These are phyloP conservation scores for Penicillium capsulatum DNA, from an alignment of 2,329 filamentous ascomycete genomes.

Conservation along the genomic window DNA sequence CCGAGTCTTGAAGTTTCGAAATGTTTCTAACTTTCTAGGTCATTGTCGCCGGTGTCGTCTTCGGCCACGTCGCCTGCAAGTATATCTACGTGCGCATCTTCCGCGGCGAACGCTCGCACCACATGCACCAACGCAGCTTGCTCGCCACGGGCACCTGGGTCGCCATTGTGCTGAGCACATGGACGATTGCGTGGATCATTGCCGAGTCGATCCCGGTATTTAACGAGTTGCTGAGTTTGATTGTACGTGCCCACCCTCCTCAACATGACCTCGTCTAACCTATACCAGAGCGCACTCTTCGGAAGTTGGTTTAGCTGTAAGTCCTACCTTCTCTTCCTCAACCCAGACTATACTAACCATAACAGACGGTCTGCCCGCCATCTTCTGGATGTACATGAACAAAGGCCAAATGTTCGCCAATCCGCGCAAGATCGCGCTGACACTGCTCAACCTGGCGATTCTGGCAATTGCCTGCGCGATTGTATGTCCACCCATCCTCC, in stretches of 20 bases:
- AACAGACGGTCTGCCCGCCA: constrained; percentile 27
- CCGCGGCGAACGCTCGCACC: constrained; percentile 48
- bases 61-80: constrained; percentile 61
- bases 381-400: constrained; percentile 50
- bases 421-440: constrained; percentile 43
- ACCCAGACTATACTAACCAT: constrained; percentile 3
- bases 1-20: no score
- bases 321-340: constrained; percentile 12
- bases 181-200: constrained; percentile 60
- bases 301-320: constrained; percentile 61
- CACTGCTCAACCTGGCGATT: constrained; percentile 42
- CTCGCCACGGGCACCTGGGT: constrained; percentile 55
- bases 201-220: constrained; percentile 66
- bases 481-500: no score
- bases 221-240: constrained; percentile 59
- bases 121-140: constrained; percentile 47
- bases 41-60: constrained; percentile 60
- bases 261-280: constrained; percentile 9
- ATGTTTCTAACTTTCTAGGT: constrained; percentile 39
- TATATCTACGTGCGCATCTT: constrained; percentile 62
- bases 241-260: constrained; percentile 37
- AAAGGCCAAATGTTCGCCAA: constrained; percentile 38
- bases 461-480: constrained; percentile 32
- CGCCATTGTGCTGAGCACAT: constrained; percentile 51
- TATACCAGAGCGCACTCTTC: constrained; percentile 49